Evolutionary conservation across 768 basidiomycete species (phyloP).

Genomic region (Tubosaeta sp.): DNA sequence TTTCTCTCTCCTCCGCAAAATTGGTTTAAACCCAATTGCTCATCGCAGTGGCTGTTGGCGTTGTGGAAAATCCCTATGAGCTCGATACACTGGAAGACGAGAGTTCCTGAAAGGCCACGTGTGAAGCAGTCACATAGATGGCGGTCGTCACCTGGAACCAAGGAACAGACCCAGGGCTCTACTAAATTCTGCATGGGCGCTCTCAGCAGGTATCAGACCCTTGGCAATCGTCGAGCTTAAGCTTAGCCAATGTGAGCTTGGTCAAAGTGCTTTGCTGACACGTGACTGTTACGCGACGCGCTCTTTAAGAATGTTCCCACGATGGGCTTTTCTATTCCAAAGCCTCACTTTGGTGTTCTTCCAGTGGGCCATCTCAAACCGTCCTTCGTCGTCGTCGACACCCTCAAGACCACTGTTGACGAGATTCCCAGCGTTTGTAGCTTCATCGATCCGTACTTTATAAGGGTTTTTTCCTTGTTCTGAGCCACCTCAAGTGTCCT

Average conservation of each 20-base stretch:
- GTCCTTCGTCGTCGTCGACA: constrained; percentile 10
- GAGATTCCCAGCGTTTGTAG: constrained; percentile 2
- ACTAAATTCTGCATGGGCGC: not conserved
- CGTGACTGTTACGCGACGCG: constrained; percentile 38
- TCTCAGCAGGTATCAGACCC: not conserved
- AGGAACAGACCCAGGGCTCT: not conserved
- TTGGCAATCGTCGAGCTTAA: too few relatives aligned
- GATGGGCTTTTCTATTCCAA: constrained; percentile 19
- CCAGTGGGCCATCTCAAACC: constrained; percentile 13
- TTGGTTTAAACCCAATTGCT: too few relatives aligned
- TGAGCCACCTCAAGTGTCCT: constrained; percentile 19
- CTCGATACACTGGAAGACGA: too few relatives aligned
- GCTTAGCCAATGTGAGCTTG: too few relatives aligned
- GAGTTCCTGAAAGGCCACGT: too few relatives aligned
- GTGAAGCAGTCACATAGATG: too few relatives aligned
- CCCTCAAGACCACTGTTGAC: constrained; percentile 10
- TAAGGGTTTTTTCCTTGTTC: constrained; percentile 8
- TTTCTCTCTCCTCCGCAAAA: too few relatives aligned
- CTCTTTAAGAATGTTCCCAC: constrained; percentile 35
- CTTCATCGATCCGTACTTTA: constrained; percentile 15
- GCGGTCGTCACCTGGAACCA: too few relatives aligned
- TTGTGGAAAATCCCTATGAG: too few relatives aligned
- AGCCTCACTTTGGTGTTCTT: constrained; percentile 28
- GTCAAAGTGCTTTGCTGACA: constrained; percentile 24
- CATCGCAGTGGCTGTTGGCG: too few relatives aligned